A percentile compares a stretch with the other conserved stretches of the same genome.
Conservation (phyloP, 108 stramenopile genomes). For the Nitzschia sp. region DNA sequence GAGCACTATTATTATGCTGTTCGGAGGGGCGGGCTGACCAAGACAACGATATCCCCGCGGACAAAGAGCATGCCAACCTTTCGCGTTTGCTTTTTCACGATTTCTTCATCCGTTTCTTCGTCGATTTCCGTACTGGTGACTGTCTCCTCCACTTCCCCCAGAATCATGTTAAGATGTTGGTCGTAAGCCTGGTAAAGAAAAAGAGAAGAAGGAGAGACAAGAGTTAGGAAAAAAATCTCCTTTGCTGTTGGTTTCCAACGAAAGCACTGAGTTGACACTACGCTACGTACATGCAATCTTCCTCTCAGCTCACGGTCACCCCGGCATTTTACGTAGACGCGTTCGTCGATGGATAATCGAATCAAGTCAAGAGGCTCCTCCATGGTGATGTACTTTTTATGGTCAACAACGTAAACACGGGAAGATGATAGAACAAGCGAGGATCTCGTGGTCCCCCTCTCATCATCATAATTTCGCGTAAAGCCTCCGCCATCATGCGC, state of each 20-base stretch:
- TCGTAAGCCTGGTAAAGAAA: slow-evolving; percentile 85
- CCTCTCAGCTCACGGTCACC: slow-evolving; percentile 96
- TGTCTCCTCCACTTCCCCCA: slow-evolving; percentile 99
- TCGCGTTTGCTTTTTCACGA: slow-evolving; percentile 90
- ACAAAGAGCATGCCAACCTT: slow-evolving; percentile 99
- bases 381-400: too few relatives aligned
- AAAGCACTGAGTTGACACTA: not conserved
- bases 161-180: slow-evolving; percentile 99
- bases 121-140: slow-evolving; percentile 93
- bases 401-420: too few relatives aligned
- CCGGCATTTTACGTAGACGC: slow-evolving; percentile 98
- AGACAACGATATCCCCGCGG: slow-evolving; percentile 95
- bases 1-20: slow-evolving; percentile 12
- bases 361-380: slow-evolving; percentile 98
- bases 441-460: too few relatives aligned
- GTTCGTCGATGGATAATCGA: slow-evolving; percentile 96
- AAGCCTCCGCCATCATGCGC: too few relatives aligned
- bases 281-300: slow-evolving; percentile 88
- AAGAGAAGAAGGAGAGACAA: slow-evolving; percentile 2
- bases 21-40: slow-evolving; percentile 86
- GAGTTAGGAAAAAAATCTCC: too few relatives aligned
- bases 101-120: slow-evolving; percentile 97
- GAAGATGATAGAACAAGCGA: too few relatives aligned
- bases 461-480: too few relatives aligned
- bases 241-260: too few relatives aligned